Percentiles rank a stretch among this genome's conserved stretches.
Conservation (phyloP, 2,329 filamentous ascomycete species). For the Ascocoryne sarcoides region DNA sequence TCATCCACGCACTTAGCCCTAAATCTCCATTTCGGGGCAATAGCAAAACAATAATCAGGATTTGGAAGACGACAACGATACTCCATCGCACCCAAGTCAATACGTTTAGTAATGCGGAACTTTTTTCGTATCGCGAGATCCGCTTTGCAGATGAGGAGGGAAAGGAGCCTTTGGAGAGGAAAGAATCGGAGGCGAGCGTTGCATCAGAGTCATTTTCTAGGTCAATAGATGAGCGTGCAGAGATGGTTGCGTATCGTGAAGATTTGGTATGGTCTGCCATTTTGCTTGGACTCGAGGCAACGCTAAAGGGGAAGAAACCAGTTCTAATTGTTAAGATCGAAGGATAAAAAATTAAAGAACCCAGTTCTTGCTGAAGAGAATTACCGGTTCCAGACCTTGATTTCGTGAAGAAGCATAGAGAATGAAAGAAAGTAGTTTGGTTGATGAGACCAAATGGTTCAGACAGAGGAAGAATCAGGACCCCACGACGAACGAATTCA, state of each 20-base stretch:
- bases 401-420: too few species aligned
- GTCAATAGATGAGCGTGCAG: background rate
- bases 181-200: slow-evolving; percentile 18
- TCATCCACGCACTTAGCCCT: slow-evolving; percentile 8
- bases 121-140: slow-evolving; percentile 4
- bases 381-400: too few species aligned
- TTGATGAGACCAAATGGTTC: too few species aligned
- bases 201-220: slow-evolving; percentile 19
- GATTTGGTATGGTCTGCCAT: background rate
- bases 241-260: background rate
- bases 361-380: too few species aligned
- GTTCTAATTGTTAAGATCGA: too few species aligned
- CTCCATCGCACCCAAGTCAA: slow-evolving; percentile 26
- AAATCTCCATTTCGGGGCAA: slow-evolving; percentile 13
- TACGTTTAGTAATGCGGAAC: slow-evolving; percentile 6
- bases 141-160: background rate
- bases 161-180: background rate
- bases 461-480: too few species aligned
- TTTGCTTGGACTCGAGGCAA: too few species aligned
- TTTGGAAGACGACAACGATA: slow-evolving; percentile 21
- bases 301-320: too few species aligned
- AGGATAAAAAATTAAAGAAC: too few species aligned
- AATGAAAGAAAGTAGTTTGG: too few species aligned
- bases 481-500: too few species aligned
- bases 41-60: slow-evolving; percentile 23